Base-by-base conservation (phyloP, 352 stramenopile genomes). In the Phytophthora tubulina region DNA sequence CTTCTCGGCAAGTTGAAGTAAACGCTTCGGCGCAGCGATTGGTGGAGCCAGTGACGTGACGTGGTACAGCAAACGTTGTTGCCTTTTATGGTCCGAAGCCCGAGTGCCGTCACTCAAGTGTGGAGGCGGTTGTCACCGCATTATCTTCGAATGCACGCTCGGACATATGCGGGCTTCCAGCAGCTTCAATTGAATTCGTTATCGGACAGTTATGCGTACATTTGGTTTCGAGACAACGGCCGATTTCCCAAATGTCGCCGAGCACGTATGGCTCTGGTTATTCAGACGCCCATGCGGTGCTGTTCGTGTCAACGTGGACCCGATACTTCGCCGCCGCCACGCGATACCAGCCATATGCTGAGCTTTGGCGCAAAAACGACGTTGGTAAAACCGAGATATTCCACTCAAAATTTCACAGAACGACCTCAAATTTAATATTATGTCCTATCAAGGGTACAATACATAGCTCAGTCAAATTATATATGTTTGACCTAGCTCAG, bases 161-260 rank as follows among this genome's bases (percentile, higher is more conserved):
- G 41, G n/a, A 54, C 1, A 27, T 21, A 39, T 46, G 32, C 51
- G 17, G 21, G 14, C 50, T 38, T 52, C 36, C 39, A 61, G 35
- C 46, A 65, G 14, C 27, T 61, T 44, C 14, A 36, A n/a, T n/a
- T 27, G 42, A 7, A 17, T 27, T 66, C 21, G 21, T 27, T 27
- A 27, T 27, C 42, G 32, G 27, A 17, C 7, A 44, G 27, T 46
- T 62, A 31, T 33, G 33, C 2, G 21, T 15, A 59, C 50, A 57
- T 32, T 57, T 57, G 50, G 32, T 48, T 45, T 53, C 61, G 61
- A 68, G 39, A 64, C 42, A 57, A 50, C 63, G 39, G 64, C 63
- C 51, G 33, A 39, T n/a, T 45, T 45, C 32, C 35, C 41, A 63
- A 69, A 69, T 63, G 50, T 69, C 62, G 27, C 51, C 32, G 62